These are phyloP conservation scores for Coniophora puteana DNA, from an alignment of 1,284 basidiomycete genomes.

Conservation along the genomic window DNA sequence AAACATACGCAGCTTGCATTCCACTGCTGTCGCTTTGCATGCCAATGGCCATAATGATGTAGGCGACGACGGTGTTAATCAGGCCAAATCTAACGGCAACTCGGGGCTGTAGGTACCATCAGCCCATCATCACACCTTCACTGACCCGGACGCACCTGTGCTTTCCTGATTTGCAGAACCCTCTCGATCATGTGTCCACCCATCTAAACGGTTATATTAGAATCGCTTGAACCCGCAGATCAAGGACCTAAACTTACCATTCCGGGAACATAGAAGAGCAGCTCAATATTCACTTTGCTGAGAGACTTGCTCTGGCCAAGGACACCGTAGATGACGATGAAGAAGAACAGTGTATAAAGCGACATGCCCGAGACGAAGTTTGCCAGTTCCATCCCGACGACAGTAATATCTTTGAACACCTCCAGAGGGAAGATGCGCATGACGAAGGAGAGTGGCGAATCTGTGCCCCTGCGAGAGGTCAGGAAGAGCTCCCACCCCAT, in stretches of 20 bases:
- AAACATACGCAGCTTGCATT: not conserved
- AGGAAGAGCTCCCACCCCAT: constrained; percentile 15
- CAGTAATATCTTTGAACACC: constrained; percentile 15
- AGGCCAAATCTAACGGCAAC: not conserved
- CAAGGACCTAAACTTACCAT: constrained; percentile 11
- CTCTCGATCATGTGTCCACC: not conserved
- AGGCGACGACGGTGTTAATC: not conserved
- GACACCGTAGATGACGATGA: constrained; percentile 20
- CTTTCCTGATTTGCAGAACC: not conserved
- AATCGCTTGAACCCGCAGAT: not conserved
- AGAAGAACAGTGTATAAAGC: constrained; percentile 21
- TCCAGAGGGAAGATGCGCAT: constrained; percentile 13
- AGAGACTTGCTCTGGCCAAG: constrained; percentile 13
- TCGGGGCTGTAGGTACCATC: not conserved
- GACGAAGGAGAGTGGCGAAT: not conserved
- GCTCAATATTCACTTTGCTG: constrained; percentile 14
- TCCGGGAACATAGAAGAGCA: constrained; percentile 21
- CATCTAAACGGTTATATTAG: not conserved
- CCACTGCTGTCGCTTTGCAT: constrained; percentile 13
- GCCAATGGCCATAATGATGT: constrained; percentile 6
- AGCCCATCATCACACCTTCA: too few relatives aligned
- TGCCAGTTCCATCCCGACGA: constrained; percentile 14
- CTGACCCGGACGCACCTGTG: not conserved
- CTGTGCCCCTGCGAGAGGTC: constrained; percentile 1
- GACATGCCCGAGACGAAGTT: constrained; percentile 19